phyloP scores from a whole-genome alignment of 2,329 filamentous ascomycete genomes.

The Aspergillus pseudotamarii region DNA sequence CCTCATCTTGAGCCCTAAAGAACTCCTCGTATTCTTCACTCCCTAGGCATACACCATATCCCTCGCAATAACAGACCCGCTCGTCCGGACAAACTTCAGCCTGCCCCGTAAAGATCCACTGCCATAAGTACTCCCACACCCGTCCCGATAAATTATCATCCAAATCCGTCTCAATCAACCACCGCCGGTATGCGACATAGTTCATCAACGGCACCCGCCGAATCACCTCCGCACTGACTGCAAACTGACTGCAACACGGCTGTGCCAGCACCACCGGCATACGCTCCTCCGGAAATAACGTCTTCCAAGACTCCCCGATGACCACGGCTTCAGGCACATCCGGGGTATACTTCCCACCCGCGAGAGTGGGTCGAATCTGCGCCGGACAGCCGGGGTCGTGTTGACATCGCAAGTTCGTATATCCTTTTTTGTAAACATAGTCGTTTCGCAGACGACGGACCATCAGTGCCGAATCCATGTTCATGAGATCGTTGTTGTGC shows the following conservation, averaged over 20 bases:
- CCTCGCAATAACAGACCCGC: slow-evolving; percentile 12
- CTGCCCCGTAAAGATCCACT: slow-evolving; percentile 26
- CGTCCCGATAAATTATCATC: slow-evolving; percentile 51
- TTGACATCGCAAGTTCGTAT: slow-evolving; percentile 56
- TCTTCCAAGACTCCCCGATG: slow-evolving; percentile 29
- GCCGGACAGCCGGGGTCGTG: slow-evolving; percentile 53
- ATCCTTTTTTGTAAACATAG: slow-evolving; percentile 48
- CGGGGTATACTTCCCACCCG: slow-evolving; percentile 12
- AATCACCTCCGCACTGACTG: slow-evolving; percentile 54
- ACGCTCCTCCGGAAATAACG: slow-evolving; percentile 30
- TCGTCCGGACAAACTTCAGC: slow-evolving; percentile 13
- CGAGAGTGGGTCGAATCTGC: slow-evolving; percentile 43
- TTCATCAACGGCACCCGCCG: slow-evolving; percentile 47
- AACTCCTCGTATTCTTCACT: slow-evolving; percentile 12
- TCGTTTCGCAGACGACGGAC: slow-evolving; percentile 47
- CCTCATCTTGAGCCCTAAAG: not conserved
- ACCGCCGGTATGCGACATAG: slow-evolving; percentile 54
- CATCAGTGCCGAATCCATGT: slow-evolving; percentile 47
- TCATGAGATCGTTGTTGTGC: slow-evolving; percentile 55
- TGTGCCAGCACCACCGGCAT: slow-evolving; percentile 49
- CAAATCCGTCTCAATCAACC: slow-evolving; percentile 54
- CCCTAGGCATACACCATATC: slow-evolving; percentile 10
- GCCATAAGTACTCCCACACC: slow-evolving; percentile 59
- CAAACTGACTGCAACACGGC: slow-evolving; percentile 60
- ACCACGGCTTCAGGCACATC: slow-evolving; percentile 34